phyloP scores from a whole-genome alignment of 768 basidiomycete genomes.

The Phanerochaete sordida region DNA sequence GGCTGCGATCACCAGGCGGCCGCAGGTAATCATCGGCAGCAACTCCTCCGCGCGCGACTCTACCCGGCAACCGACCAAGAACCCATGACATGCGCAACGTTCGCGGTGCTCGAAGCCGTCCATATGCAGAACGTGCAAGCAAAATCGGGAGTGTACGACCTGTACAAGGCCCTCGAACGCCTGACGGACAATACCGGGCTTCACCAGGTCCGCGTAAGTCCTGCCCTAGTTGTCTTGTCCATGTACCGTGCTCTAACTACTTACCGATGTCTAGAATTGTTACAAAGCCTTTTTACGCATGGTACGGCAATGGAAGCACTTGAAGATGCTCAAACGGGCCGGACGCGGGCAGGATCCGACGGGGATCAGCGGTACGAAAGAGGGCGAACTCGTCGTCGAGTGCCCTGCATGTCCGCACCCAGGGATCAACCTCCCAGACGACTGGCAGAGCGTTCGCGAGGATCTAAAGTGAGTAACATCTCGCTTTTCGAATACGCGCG shows the following conservation, averaged over 20 bases:
- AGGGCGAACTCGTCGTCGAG: conserved; percentile 16
- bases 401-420: conserved; percentile 25
- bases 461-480: conserved; percentile 15
- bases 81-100: conserved; percentile 1
- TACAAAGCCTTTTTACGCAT: conserved; percentile 8
- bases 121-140: conserved; percentile 4
- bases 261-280: neutral
- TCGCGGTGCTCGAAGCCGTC: neutral
- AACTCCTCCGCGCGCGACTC: neutral
- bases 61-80: conserved; percentile 7
- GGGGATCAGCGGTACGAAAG: conserved; percentile 9
- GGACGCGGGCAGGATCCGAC: conserved; percentile 20
- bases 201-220: neutral
- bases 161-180: neutral
- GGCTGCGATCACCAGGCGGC: neutral
- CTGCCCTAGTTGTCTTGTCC: no score
- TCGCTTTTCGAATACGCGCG: neutral
- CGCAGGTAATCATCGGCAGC: conserved; percentile 14
- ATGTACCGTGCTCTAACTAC: no score
- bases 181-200: neutral
- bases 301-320: conserved; percentile 16
- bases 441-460: conserved; percentile 11
- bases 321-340: conserved; percentile 16
- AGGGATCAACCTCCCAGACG: conserved; percentile 16
- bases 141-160: neutral